Evolutionary conservation across 192 early-diverging fungal genomes (phyloP), one percentile per base, ranked within the genome.

Genomic region (Dissophora ornata): DNA sequence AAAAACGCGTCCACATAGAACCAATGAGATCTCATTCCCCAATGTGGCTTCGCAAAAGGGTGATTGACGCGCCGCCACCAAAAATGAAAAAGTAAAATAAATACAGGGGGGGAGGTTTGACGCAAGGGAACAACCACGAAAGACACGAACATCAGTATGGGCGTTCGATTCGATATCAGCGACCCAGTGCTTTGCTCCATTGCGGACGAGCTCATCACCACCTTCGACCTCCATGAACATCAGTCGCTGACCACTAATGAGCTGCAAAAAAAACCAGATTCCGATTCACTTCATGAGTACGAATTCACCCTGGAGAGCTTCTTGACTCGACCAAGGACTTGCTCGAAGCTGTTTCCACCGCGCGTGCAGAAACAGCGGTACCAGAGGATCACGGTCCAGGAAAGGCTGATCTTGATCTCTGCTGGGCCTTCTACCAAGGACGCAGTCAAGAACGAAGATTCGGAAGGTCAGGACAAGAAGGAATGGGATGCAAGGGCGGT

Each of bases 241-340:
- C 44, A 16, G 18, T 6, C 12, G 18, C 44, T 45, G 9, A 16
- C n/a, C 18, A n/a, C 44, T 12, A 16, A 45, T n/a, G n/a, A 6
- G 44, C n/a, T 5, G 15, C 16, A 38, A 26, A 7, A 21, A 42
- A 4, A 22, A 22, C 29, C 26, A 21, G 52, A 8, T 7, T 19
- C 46, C 28, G 46, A 36, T 28, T 47, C 45, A 25, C 16, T 38
- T 28, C 48, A 25, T 22, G 40, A 24, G 9, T 59, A 50, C 18
- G 33, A 47, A n/a, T 77, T 77, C 25, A 64, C 24, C 8, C 26
- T 77, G 3, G 33, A 67, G n/a, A 77, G 73, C 32, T 77, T 77
- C 18, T 11, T 59, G 28, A 77, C 73, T 12, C 57, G 36, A 0
- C 57, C 64, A 0, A 46, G 48, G 22, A 21, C 36, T 18, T 53